phyloP scores from a whole-genome alignment of 768 basidiomycete species.

The Leccinum broughii region DNA sequence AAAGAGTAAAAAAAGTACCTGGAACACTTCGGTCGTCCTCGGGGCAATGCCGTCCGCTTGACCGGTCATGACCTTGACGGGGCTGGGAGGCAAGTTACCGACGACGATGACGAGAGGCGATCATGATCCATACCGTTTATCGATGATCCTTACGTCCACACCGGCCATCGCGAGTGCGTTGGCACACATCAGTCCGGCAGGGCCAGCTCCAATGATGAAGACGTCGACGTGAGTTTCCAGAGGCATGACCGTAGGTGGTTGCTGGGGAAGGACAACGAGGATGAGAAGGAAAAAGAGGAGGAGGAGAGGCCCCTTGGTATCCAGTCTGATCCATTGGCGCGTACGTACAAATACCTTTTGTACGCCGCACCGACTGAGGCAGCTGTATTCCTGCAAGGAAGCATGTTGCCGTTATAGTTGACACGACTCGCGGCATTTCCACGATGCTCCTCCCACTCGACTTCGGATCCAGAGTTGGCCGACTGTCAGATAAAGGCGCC shows the following conservation, averaged over 20 bases:
- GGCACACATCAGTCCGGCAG: conserved; percentile 66
- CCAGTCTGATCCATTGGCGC: not conserved
- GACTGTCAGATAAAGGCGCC: not conserved
- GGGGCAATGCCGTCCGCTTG: no score
- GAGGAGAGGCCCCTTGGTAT: not conserved
- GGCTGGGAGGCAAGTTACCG: no score
- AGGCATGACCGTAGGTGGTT: conserved; percentile 16
- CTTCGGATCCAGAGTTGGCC: not conserved
- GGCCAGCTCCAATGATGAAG: conserved; percentile 50
- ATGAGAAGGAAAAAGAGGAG: not conserved
- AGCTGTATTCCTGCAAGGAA: not conserved
- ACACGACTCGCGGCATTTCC: not conserved
- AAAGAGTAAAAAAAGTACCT: no score
- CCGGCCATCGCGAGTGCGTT: conserved; percentile 51
- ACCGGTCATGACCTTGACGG: no score
- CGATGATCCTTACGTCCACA: conserved; percentile 46
- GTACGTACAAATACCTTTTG: not conserved
- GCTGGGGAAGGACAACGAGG: not conserved
- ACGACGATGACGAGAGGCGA: not conserved
- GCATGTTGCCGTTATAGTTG: not conserved
- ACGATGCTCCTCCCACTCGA: not conserved
- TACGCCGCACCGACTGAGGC: not conserved
- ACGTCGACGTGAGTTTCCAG: conserved; percentile 42
- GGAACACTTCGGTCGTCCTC: no score
- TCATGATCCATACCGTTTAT: conserved; percentile 26